These are phyloP conservation scores for Apiotrichum brassicae DNA, from an alignment of 1,284 basidiomycete genomes.

Conservation along the genomic window DNA sequence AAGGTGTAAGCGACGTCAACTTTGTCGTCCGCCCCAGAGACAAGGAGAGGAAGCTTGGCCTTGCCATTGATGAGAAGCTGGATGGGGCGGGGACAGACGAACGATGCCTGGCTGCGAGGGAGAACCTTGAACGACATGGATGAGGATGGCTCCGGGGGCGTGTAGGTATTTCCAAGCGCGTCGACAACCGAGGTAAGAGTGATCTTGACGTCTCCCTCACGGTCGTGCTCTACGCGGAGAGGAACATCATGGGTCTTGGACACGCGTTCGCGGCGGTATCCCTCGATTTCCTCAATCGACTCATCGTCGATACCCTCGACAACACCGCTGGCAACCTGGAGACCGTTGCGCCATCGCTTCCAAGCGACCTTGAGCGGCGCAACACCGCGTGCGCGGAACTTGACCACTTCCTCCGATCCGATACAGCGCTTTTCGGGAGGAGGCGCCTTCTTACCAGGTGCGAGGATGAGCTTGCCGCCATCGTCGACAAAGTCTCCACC, in stretches of 20 bases:
- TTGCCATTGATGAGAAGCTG: slow-evolving; percentile 58
- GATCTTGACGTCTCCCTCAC: slow-evolving; percentile 47
- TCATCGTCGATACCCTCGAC: slow-evolving; percentile 76
- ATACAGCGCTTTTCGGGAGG: slow-evolving; percentile 58
- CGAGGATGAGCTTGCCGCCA: slow-evolving; percentile 19
- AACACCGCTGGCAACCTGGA: slow-evolving; percentile 57
- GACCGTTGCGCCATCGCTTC: slow-evolving; percentile 52
- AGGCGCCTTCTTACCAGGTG: slow-evolving; percentile 27
- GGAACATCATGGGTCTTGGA: slow-evolving; percentile 37
- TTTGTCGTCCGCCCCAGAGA: slow-evolving; percentile 18
- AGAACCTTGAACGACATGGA: slow-evolving; percentile 66
- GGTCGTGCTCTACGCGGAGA: slow-evolving; percentile 32
- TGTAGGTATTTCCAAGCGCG: slow-evolving; percentile 50
- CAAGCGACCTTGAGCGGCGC: slow-evolving; percentile 71
- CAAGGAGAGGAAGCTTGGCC: slow-evolving; percentile 22
- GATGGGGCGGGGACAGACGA: slow-evolving; percentile 65
- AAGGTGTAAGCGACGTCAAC: slow-evolving; percentile 26
- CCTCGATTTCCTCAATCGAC: slow-evolving; percentile 18
- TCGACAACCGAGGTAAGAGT: slow-evolving; percentile 43
- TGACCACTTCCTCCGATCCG: slow-evolving; percentile 59
- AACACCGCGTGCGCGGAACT: slow-evolving; percentile 66
- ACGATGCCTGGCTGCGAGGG: slow-evolving; percentile 65
- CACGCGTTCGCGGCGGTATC: slow-evolving; percentile 27
- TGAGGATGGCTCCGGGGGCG: slow-evolving; percentile 23
- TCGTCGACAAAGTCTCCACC: slow-evolving; percentile 46